Conservation (phyloP, 2,329 filamentous ascomycete genomes). For the Tolypocladium sp. region DNA sequence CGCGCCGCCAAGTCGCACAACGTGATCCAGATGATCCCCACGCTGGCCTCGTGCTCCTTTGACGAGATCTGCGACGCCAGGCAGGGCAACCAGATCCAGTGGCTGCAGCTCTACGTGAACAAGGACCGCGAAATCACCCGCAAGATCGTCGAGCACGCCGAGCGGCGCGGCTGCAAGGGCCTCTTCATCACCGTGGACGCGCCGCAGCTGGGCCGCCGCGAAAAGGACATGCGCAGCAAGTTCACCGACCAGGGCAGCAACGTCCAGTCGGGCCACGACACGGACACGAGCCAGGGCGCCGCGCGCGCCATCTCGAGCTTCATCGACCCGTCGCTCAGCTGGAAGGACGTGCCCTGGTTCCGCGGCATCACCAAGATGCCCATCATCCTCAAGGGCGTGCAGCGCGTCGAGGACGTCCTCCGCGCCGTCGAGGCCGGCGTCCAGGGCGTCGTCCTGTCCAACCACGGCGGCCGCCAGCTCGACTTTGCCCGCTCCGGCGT, state of each 20-base stretch:
- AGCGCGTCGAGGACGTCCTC: constrained; percentile 90
- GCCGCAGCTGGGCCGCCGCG: constrained; percentile 84
- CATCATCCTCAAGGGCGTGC: constrained; percentile 92
- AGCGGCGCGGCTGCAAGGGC: constrained; percentile 83
- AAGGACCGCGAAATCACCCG: constrained; percentile 87
- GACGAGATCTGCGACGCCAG: constrained; percentile 91
- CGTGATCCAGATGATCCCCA: constrained; percentile 97
- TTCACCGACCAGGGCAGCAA: constrained; percentile 76
- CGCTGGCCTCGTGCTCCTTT: constrained; percentile 90
- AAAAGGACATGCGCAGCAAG: constrained; percentile 97
- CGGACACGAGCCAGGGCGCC: constrained; percentile 85
- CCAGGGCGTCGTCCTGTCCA: constrained; percentile 86
- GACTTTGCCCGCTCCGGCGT: constrained; percentile 85
- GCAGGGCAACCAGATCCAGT: constrained; percentile 74
- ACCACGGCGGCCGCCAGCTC: constrained; percentile 90
- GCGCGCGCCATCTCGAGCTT: constrained; percentile 92
- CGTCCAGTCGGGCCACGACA: constrained; percentile 67
- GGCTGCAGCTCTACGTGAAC: constrained; percentile 97
- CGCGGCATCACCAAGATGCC: constrained; percentile 84
- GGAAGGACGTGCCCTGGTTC: constrained; percentile 95
- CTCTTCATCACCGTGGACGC: constrained; percentile 98
- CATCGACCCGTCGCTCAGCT: constrained; percentile 88
- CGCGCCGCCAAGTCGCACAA: constrained; percentile 76
- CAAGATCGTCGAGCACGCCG: constrained; percentile 84
- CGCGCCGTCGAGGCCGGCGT: constrained; percentile 74